Base-by-base conservation (phyloP, 106 monocot species). In the Dendrobium huoshanense region DNA sequence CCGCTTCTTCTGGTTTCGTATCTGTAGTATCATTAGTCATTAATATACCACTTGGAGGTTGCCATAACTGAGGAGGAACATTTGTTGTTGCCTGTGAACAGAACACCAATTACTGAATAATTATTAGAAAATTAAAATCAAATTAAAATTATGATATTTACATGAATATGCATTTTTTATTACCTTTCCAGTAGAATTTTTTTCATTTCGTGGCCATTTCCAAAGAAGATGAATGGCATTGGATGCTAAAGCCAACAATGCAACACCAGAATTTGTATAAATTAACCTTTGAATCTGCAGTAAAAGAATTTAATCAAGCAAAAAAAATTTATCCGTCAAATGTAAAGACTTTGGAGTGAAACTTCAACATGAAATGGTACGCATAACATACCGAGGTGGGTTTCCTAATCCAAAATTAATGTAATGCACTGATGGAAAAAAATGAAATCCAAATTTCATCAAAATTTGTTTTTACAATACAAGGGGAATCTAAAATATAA, bases 11-110 rank as follows among this genome's bases (percentile, higher is more conserved):
- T 54, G 86, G 85, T 83, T 95, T 95, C 20, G 47, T 79, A 73
- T 92, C 90, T 58, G 80, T 79, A 27, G 87, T 81, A 51, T 95
- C 95, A 82, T 95, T 95, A 24, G 92, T 90, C 95, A 95, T 91
- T 54, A 91, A 67, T 55, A 88, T 88, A 41, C 95, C 87, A 77
- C 87, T 95, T 25, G 88, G 83, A 5, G 92, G 92, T 82, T 91
- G 89, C 95, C 95, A 95, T 72, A 92, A 75, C 73, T 89, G 90
- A 59, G 95, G 95, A 29, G 86, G 9, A 37, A 89, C 78, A 79
- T 83, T 89, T 27, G 95, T 83, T 3, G 95, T 92, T 56, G 95
- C 92, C 92, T 95, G 75, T 29, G 82, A 48, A 80, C 40, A 48
- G 22, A 79, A 20, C 20, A 47, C 9, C 29, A 48, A 47, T n/a